Evolutionary conservation across 2,329 filamentous ascomycete species (phyloP), one percentile per base, ranked within the genome.

Genomic region (Pestalotiopsis sp.): DNA sequence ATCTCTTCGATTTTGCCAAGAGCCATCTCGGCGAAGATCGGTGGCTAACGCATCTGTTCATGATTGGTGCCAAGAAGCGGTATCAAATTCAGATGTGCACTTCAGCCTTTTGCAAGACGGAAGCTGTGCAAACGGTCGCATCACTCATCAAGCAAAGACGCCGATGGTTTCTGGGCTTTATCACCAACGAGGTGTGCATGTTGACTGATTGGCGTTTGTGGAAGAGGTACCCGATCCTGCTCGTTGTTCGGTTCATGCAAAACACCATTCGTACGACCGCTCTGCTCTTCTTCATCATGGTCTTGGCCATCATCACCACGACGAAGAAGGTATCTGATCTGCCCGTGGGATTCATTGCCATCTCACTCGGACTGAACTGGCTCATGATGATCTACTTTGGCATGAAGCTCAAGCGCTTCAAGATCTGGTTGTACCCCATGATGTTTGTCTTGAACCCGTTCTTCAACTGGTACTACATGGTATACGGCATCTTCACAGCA

Each of bases 51-150:
- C 96, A 99, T 83, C 87, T 99, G 69, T 98, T 99, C 85, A 99
- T 99, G 96, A 96, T 98, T 76, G 95, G 94, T 27, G 95, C 95
- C 59, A 93, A 94, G 83, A 90, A 97, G 79, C 89, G 93, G 56
- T 97, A 97, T 80, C 96, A 98, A 81, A 98, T 98, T 71, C 94
- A 97, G 81, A 95, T 98, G 91, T 98, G 96, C 80, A 97, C 95
- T 0, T 95, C 94, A 67, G 96, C 95, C 7, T 98, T 98, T 79
- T 98, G 96, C 88, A 98, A 98, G 82, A 98, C 96, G 0, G 95
- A 98, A 80, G 95, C 96, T 27, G 95, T 98, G 20, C 94, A 97
- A 81, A 94, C 92, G 2, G 95, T 95, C 80, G 83, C 83, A 68
- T 94, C 92, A 74, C 87, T 99, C 61, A 86, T 98, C 78, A 98